Base-by-base conservation (phyloP, 75 land plant genomes). In the Isoetes taiwanensis region DNA sequence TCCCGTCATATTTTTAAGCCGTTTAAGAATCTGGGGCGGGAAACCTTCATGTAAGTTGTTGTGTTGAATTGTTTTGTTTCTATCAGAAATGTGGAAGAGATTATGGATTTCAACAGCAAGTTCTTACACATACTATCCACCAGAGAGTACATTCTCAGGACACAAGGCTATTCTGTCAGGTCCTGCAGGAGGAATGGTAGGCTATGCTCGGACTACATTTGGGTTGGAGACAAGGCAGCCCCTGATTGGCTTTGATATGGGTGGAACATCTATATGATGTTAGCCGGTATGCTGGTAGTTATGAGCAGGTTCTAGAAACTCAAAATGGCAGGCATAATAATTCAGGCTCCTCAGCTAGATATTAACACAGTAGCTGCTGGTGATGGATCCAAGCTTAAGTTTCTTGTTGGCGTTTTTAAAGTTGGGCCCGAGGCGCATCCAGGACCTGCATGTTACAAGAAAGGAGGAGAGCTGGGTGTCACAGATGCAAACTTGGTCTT, bases 251-350 rank as follows among this genome's bases (percentile, higher is more conserved):
- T 88, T 94, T 66, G 99, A 94, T 40, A 94, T 94, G 99, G 99
- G 99, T 31, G 99, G 96, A 28, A 94, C 99, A n/a, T 94, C 99
- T 9, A 94, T 96, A n/a, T 5, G 96, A 94, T 72, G 99, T 94
- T 9, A 94, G 96, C 72, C 80, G 99, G 3, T 94, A 89, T 69
- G 89, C 82, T 28, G 99, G 99, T 37, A 65, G 46, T 32, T 89
- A 76, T 62, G 96, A 94, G 43, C 99, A 94, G 62, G 98, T 94
- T 10, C 43, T 94, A 35, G 90, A 94, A 54, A 94, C 99, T 2
- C 84, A 89, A 60, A 94, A 83, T 58, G 5, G 86, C 96, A 30
- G 99, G 99, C 2, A 82, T 84, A 30, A 82, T 85, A 48, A 94
- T 94, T 33, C 86, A 89, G 61, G 99, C 90, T 30, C 96, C 96